Evolutionary conservation across 345 rosid genomes (phyloP).

Genomic region (Eucalyptus curtisii): DNA sequence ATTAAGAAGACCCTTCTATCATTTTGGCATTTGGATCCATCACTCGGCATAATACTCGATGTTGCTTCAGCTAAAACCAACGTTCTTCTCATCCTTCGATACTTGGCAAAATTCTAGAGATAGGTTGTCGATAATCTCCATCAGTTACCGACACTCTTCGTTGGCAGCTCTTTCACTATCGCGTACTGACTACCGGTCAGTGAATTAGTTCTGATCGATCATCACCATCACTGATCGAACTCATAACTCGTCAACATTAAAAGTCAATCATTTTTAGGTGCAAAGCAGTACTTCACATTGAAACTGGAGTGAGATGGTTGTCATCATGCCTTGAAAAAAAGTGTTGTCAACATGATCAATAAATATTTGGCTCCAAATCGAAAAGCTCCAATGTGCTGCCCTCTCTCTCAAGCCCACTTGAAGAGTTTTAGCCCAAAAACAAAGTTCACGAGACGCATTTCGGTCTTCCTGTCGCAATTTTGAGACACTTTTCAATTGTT

Average conservation of each 20-base stretch:
- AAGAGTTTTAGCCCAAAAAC: not conserved
- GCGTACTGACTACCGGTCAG: accelerated
- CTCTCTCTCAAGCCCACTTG: not conserved
- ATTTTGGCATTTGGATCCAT: not conserved
- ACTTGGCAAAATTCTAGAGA: not conserved
- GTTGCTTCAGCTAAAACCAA: not conserved
- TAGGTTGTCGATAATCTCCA: not conserved
- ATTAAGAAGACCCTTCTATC: accelerated
- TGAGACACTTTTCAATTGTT: not conserved
- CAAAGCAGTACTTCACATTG: not conserved
- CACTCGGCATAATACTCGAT: not conserved
- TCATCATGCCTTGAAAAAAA: not conserved
- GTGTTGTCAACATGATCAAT: too few relatives aligned
- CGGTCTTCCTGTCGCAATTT: not conserved
- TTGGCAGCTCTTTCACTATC: accelerated
- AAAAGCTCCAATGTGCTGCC: not conserved
- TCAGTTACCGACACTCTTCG: accelerated
- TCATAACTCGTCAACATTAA: not conserved
- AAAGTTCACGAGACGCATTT: not conserved
- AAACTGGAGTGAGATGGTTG: not conserved
- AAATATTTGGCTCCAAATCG: not conserved
- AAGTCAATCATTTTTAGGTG: not conserved
- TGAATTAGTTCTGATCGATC: accelerated
- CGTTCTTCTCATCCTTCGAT: not conserved
- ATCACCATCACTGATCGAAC: not conserved